Evolutionary conservation across 164 flowering plant genomes (phyloP), one percentile per base, ranked within the genome.

Genomic region (Annona cherimola): DNA sequence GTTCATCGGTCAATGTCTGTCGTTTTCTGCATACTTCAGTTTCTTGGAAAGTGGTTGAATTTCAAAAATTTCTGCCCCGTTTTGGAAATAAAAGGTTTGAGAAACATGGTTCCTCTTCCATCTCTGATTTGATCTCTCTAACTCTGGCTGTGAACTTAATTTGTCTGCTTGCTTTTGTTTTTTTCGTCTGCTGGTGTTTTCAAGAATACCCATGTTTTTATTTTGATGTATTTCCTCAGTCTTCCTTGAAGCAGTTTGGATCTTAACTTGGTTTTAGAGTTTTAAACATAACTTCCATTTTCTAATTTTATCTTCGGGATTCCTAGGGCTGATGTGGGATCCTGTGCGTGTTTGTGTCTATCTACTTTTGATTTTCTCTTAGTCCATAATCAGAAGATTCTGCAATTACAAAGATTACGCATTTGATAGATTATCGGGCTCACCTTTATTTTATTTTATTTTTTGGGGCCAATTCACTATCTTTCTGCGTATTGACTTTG

Each of bases 1-100:
- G 54, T 66, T 66, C 69, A 66, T 44, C 54, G 55, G 69, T 66
- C 69, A 4, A 43, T 44, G 35, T 66, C 55, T 5, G 16, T 66
- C 39, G 14, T n/a, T 66, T 43, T 66, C 69, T 66, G 43, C 69
- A 43, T 66, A 43, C 69, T 7, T 44, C 54, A 19, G 2, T 66
- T 66, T 20, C 54, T 64, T 64, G 41, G 67, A 64, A 41, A 64
- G 40, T 3, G 40, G 6, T 19, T 43, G 11, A 43, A 43, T 66
- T 50, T 42, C 20, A 18, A 43, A 66, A 20, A 1, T 66, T 45
- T 65, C 11, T 19, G 40, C 54, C 39, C 44, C 3, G 44, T 43
- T 18, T 14, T 50, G 8, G 57, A 50, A 50, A 50, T 9, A 50
- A 16, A 16, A 50, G 67, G 18, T 64, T 42, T 5, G 18, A 42